Base-by-base conservation (phyloP, 345 rosid genomes). In the Garcia nutans region DNA sequence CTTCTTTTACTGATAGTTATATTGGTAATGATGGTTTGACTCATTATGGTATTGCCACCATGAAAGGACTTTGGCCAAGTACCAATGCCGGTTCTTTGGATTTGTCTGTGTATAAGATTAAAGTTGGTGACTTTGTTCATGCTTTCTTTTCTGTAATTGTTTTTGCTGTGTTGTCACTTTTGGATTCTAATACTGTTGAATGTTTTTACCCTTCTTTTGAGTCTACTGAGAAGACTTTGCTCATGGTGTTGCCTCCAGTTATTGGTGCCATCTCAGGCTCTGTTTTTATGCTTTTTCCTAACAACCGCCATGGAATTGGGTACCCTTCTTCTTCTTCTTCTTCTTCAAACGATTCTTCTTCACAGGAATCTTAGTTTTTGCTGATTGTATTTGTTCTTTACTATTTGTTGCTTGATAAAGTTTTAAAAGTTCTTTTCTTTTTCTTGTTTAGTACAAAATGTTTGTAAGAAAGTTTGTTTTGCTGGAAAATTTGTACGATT, bases 1-100 rank as follows among this genome's bases (percentile, higher is more conserved):
- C 93, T 11, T 83, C 85, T 74, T 92, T 94, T 76, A 94, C 98
- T 1, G 97, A 94, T 65, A 88, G 97, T 71, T 92, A 82, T 80
- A 79, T 44, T 49, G 94, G 73, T 80, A 23, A 71, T 0, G 88
- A 89, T 10, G 90, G 93, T 0, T 41, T 70, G 3, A 82, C 77
- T 70, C 91, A 85, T 80, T 92, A 84, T 2, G 98, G 94, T 16
- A 76, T 92, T 33, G 93, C 81, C 16, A 91, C 94, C 4, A 37
- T 15, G 0, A 92, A 66, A 17, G 94, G 98, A 26, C 82, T 93
- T 7, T 92, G 92, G 92, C 89, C 91, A 0, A 58, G 83, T 6
- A 22, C 87, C 0, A 70, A 54, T 15, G 57, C 89, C n/a, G 83
- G 74, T 16, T 41, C 87, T 13, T 84, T 47, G 24, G 87, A 92